These are phyloP conservation scores for Sanghuangporus weigelae DNA, from an alignment of 1,284 basidiomycete species.

Conservation along the genomic window DNA sequence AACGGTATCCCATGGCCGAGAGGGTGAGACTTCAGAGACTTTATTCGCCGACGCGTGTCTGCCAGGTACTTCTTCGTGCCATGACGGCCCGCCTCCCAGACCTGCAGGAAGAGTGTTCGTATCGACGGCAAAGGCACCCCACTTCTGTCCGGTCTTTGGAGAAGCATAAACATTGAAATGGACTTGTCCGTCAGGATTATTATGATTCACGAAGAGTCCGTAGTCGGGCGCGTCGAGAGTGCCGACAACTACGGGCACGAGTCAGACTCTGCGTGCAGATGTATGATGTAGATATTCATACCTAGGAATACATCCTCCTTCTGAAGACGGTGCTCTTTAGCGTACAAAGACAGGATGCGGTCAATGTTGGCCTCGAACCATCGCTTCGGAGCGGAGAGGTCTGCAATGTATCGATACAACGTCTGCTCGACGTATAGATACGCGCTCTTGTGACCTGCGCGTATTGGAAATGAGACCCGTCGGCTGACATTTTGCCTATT, in stretches of 20 bases:
- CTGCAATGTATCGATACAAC: constrained; percentile 60
- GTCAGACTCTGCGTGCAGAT: neutral
- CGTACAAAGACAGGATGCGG: constrained; percentile 52
- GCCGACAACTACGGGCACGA: constrained; percentile 52
- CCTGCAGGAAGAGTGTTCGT: constrained; percentile 33
- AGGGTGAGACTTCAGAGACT: constrained; percentile 36
- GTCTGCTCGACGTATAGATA: constrained; percentile 63
- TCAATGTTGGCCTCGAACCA: constrained; percentile 74
- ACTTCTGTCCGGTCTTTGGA: constrained; percentile 45
- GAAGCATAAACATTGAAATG: constrained; percentile 64
- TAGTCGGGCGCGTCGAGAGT: constrained; percentile 63
- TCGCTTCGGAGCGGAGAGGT: constrained; percentile 52
- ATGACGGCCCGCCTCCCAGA: constrained; percentile 32
- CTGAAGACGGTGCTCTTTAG: constrained; percentile 46
- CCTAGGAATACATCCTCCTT: constrained; percentile 70
- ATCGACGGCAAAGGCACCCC: constrained; percentile 65
- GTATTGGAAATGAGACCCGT: constrained; percentile 54
- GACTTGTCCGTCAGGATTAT: constrained; percentile 57
- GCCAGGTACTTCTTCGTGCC: constrained; percentile 35
- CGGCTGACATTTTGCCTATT: constrained; percentile 44
- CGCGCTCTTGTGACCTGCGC: constrained; percentile 59
- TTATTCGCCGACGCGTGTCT: constrained; percentile 41
- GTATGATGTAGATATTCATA: constrained; percentile 29
- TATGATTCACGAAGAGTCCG: constrained; percentile 64
- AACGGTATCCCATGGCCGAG: constrained; percentile 37